Base-by-base conservation (phyloP, 2,329 filamentous ascomycete genomes). In the Penicillium occitanis region DNA sequence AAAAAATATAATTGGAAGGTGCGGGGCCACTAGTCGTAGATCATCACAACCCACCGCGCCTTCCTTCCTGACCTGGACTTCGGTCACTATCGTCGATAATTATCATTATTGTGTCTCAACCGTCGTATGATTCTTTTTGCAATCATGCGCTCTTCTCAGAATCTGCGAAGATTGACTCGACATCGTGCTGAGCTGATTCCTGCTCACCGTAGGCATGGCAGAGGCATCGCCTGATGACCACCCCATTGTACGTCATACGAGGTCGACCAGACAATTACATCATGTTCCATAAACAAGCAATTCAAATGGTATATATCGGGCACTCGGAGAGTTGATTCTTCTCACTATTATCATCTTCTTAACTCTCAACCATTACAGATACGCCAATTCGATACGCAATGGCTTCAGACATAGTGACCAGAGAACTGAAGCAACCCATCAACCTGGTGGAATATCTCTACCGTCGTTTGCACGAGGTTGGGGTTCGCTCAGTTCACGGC, bases 381-480 rank as follows among this genome's bases (percentile, higher is more conserved):
- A 48, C n/a, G 8, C 50, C 22, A 28, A 11, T 63, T 17, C 48
- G 33, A 35, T 5, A 30, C 55, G 46, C 35, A 44, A 65, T 65
- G 63, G 42, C 53, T 53, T 61, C 57, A n/a, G 58, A 66, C 69
- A 80, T 82, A 67, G 75, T 77, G 66, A 79, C 78, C 3, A 75
- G 73, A 58, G 80, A 81, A 70, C 77, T 83, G 57, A 75, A 77
- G 50, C 30, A 62, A 17, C 64, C 64, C 33, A 71, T 84, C 22
- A 79, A 82, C 65, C 72, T 83, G 28, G 77, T 77, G 7, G 79
- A 84, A 66, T 85, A 85, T 69, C 76, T 85, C 25, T 85, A 84
- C 72, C 76, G 75, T 30, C 78, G 83, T 59, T 75, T 85, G 17
- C 74, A 79, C 65, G 77, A 85, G 71, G 76, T 84, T 35, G 83